Evolutionary conservation across 2,329 filamentous ascomycete genomes (phyloP).

Genomic region (Aspergillus fischeri): DNA sequence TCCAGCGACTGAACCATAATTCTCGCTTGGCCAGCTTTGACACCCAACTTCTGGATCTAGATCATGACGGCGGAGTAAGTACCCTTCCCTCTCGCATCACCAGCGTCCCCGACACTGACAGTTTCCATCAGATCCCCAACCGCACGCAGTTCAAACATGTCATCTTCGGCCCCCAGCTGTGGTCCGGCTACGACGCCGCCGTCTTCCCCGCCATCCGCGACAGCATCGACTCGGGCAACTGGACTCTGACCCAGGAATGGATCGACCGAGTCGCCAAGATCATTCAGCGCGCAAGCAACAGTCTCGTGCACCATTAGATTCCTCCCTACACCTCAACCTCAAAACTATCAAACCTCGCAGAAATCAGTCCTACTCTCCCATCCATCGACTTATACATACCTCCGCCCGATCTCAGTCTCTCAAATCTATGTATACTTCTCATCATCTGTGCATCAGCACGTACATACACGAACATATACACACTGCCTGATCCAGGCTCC

Average conservation of each 20-base stretch:
- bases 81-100: not conserved
- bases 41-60: slow-evolving; percentile 73
- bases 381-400: not conserved
- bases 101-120: not conserved
- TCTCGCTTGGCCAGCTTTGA: slow-evolving; percentile 76
- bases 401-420: not conserved
- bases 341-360: not conserved
- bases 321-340: slow-evolving; percentile 5
- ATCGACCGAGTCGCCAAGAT: slow-evolving; percentile 69
- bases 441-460: not conserved
- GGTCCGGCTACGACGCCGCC: slow-evolving; percentile 64
- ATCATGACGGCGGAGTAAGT: slow-evolving; percentile 69
- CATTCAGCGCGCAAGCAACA: slow-evolving; percentile 57
- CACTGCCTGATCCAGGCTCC: not conserved
- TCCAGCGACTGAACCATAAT: slow-evolving; percentile 72
- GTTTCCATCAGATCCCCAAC: slow-evolving; percentile 62
- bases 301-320: slow-evolving; percentile 36
- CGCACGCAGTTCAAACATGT: slow-evolving; percentile 93
- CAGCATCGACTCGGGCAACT: slow-evolving; percentile 67
- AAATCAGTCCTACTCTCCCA: not conserved
- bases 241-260: slow-evolving; percentile 62
- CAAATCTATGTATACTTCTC: not conserved
- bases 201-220: slow-evolving; percentile 85
- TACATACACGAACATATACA: not conserved
- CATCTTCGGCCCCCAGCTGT: slow-evolving; percentile 77